A percentile compares a stretch with the other conserved stretches of the same genome.
Conservation (phyloP, 2,329 filamentous ascomycete species). For the Neocatenulostroma microsporum region DNA sequence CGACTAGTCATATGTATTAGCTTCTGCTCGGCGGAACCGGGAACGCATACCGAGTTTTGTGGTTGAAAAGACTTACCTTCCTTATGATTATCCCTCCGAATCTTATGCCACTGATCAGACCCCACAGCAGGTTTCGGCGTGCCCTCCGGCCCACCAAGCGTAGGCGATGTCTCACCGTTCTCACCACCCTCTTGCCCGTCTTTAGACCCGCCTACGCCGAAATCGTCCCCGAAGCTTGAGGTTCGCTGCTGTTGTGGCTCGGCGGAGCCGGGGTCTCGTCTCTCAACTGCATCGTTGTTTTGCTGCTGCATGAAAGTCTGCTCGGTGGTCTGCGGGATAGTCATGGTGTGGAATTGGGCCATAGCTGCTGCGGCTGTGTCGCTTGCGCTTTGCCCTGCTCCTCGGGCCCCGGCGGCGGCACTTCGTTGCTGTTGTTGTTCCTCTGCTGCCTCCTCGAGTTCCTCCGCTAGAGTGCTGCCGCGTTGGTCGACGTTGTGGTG, state of each 20-base stretch:
- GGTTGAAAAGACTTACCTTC: slow-evolving; percentile 58
- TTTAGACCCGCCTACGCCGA: slow-evolving; percentile 3
- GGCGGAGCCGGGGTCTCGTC: slow-evolving; percentile 13
- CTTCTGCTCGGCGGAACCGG: not conserved
- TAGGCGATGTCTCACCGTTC: slow-evolving; percentile 6
- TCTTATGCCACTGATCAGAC: slow-evolving; percentile 95
- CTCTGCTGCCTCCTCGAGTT: slow-evolving; percentile 44
- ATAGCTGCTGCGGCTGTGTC: slow-evolving; percentile 55
- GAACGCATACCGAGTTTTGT: not conserved
- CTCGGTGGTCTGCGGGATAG: slow-evolving; percentile 49
- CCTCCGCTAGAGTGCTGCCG: slow-evolving; percentile 9
- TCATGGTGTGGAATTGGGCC: slow-evolving; percentile 47
- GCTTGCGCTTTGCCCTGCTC: slow-evolving; percentile 40
- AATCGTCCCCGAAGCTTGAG: slow-evolving; percentile 5
- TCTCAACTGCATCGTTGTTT: slow-evolving; percentile 6
- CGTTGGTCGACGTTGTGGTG: slow-evolving; percentile 23
- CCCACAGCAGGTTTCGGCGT: slow-evolving; percentile 56
- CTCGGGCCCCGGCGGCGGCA: slow-evolving; percentile 11
- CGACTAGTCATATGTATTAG: slow-evolving; percentile 53
- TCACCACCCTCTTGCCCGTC: not conserved
- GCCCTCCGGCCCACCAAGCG: not conserved
- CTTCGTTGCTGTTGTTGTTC: slow-evolving; percentile 9
- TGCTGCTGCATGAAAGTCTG: slow-evolving; percentile 35
- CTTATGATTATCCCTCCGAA: slow-evolving; percentile 97
- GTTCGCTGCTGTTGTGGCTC: slow-evolving; percentile 16